Percentiles rank a stretch among this genome's conserved stretches.
Conservation (phyloP, 2,329 filamentous ascomycete genomes). For the Cyphellophora attinorum region DNA sequence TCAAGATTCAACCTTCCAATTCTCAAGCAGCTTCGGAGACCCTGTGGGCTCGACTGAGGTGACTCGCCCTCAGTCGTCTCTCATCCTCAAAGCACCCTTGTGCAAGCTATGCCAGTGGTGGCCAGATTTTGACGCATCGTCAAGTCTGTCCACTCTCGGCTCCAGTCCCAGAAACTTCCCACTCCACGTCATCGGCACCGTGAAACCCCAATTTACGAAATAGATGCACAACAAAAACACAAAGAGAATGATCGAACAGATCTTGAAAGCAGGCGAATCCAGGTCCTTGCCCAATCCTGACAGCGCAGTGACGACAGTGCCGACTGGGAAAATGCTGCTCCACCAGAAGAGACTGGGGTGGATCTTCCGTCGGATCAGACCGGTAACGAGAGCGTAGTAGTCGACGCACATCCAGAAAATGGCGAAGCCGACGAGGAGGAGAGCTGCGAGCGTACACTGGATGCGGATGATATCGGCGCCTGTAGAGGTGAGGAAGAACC, state of each 20-base stretch:
- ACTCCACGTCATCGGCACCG: constrained; percentile 21
- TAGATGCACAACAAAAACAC: constrained; percentile 27
- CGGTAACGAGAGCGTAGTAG: constrained; percentile 14
- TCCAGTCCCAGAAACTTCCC: constrained; percentile 20
- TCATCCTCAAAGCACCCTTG: too few species aligned
- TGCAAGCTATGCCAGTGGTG: too few species aligned
- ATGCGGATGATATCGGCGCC: constrained; percentile 24
- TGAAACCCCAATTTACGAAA: constrained; percentile 22
- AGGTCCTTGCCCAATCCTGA: constrained; percentile 28
- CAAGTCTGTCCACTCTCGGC: too few species aligned
- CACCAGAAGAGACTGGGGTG: constrained; percentile 14
- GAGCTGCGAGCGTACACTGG: constrained; percentile 27
- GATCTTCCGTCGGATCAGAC: constrained; percentile 8
- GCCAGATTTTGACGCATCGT: too few species aligned
- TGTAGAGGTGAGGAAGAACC: constrained; percentile 23
- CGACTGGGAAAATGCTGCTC: constrained; percentile 15
- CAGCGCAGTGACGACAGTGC: constrained; percentile 11
- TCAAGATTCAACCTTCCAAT: too few species aligned
- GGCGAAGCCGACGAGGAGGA: constrained; percentile 31
- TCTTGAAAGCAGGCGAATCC: constrained; percentile 28
- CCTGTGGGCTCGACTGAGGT: too few species aligned
- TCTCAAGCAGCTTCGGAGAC: too few species aligned
- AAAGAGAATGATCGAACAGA: constrained; percentile 28
- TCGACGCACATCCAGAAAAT: constrained; percentile 36
- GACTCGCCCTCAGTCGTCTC: too few species aligned